Conservation (phyloP, 305 asterid species). For the Fraxinus latifolia region DNA sequence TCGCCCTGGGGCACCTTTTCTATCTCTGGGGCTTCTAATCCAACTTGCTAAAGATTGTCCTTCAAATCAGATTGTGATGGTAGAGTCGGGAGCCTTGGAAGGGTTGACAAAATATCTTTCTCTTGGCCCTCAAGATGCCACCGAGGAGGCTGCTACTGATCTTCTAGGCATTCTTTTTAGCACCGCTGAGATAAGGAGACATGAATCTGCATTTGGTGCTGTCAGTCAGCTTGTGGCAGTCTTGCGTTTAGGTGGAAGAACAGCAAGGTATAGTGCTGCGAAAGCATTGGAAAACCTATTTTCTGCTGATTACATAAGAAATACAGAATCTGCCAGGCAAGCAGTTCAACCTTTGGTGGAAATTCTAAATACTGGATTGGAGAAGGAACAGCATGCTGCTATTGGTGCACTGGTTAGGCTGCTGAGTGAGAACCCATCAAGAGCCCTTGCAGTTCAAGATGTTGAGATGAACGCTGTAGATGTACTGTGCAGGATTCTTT, state of each 20-base stretch:
- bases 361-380: constrained; percentile 84
- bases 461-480: constrained; percentile 97
- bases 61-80: constrained; percentile 87
- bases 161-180: constrained; percentile 84
- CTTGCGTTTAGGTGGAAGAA: constrained; percentile 95
- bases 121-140: constrained; percentile 92
- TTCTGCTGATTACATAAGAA: constrained; percentile 96
- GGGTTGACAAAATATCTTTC: constrained; percentile 95
- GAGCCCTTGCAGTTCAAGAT: constrained; percentile 92
- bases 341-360: constrained; percentile 98
- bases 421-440: constrained; percentile 89
- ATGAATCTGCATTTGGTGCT: constrained; percentile 96
- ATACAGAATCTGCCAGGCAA: constrained; percentile 95
- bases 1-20: constrained; percentile 98
- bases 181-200: constrained; percentile 95
- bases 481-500: constrained; percentile 82
- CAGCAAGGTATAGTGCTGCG: constrained; percentile 97
- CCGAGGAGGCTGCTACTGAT: constrained; percentile 99
- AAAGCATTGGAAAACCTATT: constrained; percentile 94
- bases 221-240: constrained; percentile 96
- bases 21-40: constrained; percentile 83
- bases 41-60: constrained; percentile 88
- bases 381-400: constrained; percentile 99
- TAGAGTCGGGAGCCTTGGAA: constrained; percentile 95
- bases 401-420: constrained; percentile 90